These are phyloP conservation scores for Odonthalia washingtoniensis DNA, from an alignment of 31 red algal genomes.

Conservation along the genomic window DNA sequence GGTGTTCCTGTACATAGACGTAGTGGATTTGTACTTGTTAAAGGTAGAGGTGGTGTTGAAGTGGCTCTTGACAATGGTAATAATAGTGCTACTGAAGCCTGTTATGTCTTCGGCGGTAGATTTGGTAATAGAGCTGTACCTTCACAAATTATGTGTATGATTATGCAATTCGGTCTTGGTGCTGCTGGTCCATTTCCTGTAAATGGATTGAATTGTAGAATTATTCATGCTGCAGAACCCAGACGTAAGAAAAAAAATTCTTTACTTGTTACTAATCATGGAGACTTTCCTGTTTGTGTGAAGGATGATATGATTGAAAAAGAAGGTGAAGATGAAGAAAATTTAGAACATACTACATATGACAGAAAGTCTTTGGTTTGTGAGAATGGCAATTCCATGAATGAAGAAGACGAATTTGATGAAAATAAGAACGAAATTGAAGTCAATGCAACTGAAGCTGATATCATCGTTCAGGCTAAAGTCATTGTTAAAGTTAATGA, in stretches of 20 bases:
- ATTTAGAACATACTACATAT: background rate
- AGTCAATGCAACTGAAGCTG: background rate
- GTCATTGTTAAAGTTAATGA: constrained; percentile 46
- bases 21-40: constrained; percentile 47
- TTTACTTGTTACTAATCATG: background rate
- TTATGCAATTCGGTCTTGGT: constrained; percentile 41
- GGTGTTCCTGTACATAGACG: constrained; percentile 54
- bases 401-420: too few relatives aligned
- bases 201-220: constrained; percentile 28
- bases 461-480: background rate
- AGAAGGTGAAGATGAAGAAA: background rate
- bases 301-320: background rate
- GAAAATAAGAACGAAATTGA: background rate
- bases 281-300: too few relatives aligned
- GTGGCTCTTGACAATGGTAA: background rate
- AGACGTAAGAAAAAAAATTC: too few relatives aligned
- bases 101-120: constrained; percentile 51
- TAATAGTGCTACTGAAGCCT: constrained; percentile 29
- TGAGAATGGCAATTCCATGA: too few relatives aligned
- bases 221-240: constrained; percentile 50
- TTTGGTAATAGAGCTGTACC: constrained; percentile 16
- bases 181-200: constrained; percentile 48
- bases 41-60: constrained; percentile 35
- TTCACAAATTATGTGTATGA: background rate
- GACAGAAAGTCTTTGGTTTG: background rate